A percentile compares a stretch with the other conserved stretches of the same genome.
These are phyloP conservation scores for Begonia loranthoides DNA, from an alignment of 306 rosid species.

Conservation along the genomic window DNA sequence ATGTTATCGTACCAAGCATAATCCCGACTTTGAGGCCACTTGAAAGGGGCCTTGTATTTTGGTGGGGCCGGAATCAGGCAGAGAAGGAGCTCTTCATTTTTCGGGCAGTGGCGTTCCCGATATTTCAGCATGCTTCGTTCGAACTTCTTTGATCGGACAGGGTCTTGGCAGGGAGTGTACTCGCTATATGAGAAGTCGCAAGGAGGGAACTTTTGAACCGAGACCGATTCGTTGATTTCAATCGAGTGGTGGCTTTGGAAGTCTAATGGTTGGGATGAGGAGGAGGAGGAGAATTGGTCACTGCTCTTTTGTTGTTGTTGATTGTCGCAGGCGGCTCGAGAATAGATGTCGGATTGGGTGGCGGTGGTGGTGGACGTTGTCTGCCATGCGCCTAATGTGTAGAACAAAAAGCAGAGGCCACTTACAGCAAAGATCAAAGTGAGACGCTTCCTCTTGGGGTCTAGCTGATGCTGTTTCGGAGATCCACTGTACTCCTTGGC, in stretches of 20 bases:
- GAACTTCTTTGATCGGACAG: conserved; percentile 28
- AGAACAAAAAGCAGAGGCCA: conserved; percentile 63
- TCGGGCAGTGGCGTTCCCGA: conserved; percentile 74
- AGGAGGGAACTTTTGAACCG: conserved; percentile 14
- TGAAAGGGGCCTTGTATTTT: conserved; percentile 48
- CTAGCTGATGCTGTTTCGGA: conserved; percentile 69
- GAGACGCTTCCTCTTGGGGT: conserved; percentile 54
- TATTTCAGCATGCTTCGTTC: conserved; percentile 37
- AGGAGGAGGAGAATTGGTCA: conserved; percentile 5
- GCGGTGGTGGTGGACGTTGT: conserved; percentile 20
- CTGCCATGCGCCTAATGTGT: conserved; percentile 69
- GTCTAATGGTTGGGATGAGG: conserved; percentile 20
- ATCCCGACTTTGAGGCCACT: conserved; percentile 71
- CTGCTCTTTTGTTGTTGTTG: neutral
- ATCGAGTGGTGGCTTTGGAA: neutral
- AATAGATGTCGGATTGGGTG: conserved; percentile 31
- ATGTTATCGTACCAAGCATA: conserved; percentile 69
- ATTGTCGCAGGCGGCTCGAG: conserved; percentile 37
- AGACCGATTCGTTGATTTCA: neutral
- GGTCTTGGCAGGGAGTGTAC: conserved; percentile 82
- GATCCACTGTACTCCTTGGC: conserved; percentile 76
- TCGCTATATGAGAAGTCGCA: conserved; percentile 36
- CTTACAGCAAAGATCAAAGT: conserved; percentile 66
- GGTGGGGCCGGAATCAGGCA: conserved; percentile 72
- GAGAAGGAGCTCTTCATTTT: conserved; percentile 19